These are phyloP conservation scores for Oropetium thomaeum DNA, from an alignment of 176 grass and related monocot species.

Conservation along the genomic window DNA sequence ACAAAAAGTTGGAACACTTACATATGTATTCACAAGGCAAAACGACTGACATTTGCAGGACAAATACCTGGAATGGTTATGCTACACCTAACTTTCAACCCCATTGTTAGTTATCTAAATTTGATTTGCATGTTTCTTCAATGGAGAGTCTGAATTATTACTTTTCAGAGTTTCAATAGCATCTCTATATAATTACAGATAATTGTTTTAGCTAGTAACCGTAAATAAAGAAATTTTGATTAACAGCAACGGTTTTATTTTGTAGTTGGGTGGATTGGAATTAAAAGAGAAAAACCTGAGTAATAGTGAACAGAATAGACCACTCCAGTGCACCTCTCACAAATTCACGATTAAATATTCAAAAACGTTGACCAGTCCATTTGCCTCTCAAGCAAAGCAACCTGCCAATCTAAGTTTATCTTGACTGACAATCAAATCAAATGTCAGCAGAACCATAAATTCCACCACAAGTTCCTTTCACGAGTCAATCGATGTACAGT, in stretches of 20 bases:
- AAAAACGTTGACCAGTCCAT: not conserved
- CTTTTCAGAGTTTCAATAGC: not conserved
- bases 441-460: not conserved
- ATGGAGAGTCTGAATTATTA: not conserved
- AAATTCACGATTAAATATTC: not conserved
- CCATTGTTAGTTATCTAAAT: not conserved
- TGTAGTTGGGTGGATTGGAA: not conserved
- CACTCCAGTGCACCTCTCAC: not conserved
- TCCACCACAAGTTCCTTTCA: not conserved
- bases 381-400: slow-evolving; percentile 12
- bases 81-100: not conserved
- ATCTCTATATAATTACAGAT: not conserved
- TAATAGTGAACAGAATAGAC: not conserved
- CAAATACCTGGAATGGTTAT: not conserved
- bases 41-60: not conserved
- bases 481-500: slow-evolving; percentile 6
- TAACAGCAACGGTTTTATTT: not conserved
- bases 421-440: not conserved
- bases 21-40: slow-evolving; percentile 4
- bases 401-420: not conserved
- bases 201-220: not conserved
- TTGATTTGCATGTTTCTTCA: not conserved
- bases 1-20: not conserved
- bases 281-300: not conserved
- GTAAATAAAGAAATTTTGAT: slow-evolving; percentile 18